A percentile compares a stretch with the other conserved stretches of the same genome.
Conservation (phyloP, 345 rosid genomes). For the Triadica sebifera region DNA sequence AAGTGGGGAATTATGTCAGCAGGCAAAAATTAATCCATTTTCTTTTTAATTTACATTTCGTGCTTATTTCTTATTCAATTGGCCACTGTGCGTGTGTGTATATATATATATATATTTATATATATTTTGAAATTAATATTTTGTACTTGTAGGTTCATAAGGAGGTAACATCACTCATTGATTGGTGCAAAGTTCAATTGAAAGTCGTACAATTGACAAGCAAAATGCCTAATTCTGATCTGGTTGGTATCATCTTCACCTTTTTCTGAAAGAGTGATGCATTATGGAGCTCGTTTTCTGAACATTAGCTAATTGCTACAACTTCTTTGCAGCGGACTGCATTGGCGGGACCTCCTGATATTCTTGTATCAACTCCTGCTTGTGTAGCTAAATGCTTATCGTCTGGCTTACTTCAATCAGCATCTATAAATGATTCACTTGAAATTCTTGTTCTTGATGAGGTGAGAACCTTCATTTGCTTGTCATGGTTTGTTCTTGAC, state of each 20-base stretch:
- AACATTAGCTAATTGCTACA: background rate
- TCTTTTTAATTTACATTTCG: background rate
- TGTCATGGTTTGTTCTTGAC: no score
- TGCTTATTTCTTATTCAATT: background rate
- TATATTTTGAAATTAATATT: background rate
- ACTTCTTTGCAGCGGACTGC: constrained; percentile 61
- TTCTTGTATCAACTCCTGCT: constrained; percentile 79
- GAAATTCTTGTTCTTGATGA: constrained; percentile 87
- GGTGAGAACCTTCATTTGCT: constrained; percentile 40
- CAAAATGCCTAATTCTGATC: constrained; percentile 64
- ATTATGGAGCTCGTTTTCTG: background rate
- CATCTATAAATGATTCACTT: constrained; percentile 59
- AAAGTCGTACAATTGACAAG: constrained; percentile 71
- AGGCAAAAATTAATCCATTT: constrained; percentile 42
- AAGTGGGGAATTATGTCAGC: constrained; percentile 78
- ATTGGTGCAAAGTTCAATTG: constrained; percentile 73
- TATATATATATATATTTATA: no score
- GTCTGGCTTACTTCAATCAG: constrained; percentile 57
- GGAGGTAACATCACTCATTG: constrained; percentile 62
- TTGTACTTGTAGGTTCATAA: constrained; percentile 49
- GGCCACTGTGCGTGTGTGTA: no score
- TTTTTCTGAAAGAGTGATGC: background rate
- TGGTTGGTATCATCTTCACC: constrained; percentile 46
- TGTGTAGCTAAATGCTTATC: constrained; percentile 78
- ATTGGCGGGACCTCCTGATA: constrained; percentile 69